Percentiles rank a stretch among this genome's conserved stretches.
These are phyloP conservation scores for Neurospora sp. DNA, from an alignment of 495 filamentous ascomycete species.

Conservation along the genomic window DNA sequence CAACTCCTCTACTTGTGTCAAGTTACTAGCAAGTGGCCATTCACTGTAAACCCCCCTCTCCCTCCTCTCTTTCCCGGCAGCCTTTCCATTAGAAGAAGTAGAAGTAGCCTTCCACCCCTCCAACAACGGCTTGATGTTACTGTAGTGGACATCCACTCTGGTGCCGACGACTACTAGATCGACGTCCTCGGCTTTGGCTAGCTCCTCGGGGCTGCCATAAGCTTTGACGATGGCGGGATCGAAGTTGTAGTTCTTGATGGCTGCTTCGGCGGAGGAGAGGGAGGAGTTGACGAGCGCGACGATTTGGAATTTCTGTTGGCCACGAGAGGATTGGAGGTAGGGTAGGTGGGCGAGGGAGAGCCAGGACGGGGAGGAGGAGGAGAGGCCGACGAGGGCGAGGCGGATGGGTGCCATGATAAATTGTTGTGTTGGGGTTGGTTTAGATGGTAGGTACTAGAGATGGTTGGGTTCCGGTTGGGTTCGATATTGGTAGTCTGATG, in stretches of 20 bases:
- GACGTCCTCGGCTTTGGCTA: conserved; percentile 38
- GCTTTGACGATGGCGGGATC: conserved; percentile 27
- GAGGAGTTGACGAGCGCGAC: conserved; percentile 51
- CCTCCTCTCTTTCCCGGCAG: background rate
- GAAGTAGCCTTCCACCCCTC: conserved; percentile 39
- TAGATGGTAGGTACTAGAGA: too few species aligned
- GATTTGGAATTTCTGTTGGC: conserved; percentile 39
- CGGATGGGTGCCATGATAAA: conserved; percentile 33
- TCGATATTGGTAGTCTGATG: too few species aligned
- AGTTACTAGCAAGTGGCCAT: conserved; percentile 42
- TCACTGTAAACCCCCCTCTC: conserved; percentile 39
- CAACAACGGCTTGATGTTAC: conserved; percentile 29
- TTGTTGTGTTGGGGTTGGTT: background rate
- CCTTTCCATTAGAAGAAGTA: background rate
- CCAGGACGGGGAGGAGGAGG: conserved; percentile 39
- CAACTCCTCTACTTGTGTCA: conserved; percentile 31
- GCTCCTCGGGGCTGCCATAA: conserved; percentile 41
- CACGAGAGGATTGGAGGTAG: conserved; percentile 35
- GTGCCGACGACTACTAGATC: conserved; percentile 49
- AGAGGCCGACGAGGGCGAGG: conserved; percentile 50
- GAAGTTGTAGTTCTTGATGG: conserved; percentile 38
- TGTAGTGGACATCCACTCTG: conserved; percentile 44
- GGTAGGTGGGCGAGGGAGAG: conserved; percentile 46
- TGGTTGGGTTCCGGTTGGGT: too few species aligned
- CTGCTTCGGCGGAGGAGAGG: conserved; percentile 34